Base-by-base conservation (phyloP, 2,329 filamentous ascomycete species). In the Ceratocystis cacaofunesta region DNA sequence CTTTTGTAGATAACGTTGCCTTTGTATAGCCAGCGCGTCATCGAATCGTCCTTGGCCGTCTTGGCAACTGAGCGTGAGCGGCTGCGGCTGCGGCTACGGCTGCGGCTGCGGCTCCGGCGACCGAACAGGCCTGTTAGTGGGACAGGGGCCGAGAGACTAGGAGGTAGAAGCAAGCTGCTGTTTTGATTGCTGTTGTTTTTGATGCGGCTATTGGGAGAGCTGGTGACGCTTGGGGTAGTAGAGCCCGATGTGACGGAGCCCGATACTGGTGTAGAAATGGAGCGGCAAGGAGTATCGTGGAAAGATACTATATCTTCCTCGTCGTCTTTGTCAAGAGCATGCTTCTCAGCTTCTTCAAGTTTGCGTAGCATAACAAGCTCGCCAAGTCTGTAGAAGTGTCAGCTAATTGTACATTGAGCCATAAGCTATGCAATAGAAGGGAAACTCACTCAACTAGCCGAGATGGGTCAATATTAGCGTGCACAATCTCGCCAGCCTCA, bases 401-500 rank as follows among this genome's bases (percentile, higher is more conserved):
- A 25, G 50, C 8, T 15, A 15, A 8, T 2, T 41, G 36, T 41
- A 15, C 36, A 41, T 41, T 12, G 12, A 41, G 36, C 10, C 36
- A 41, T 12, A 5, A 41, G 8, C 36, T 41, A 15, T 12, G 12
- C 36, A 41, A 41, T 41, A 41, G 4, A 25, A 15, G 12, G 22
- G 5, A 5, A 5, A 77, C 81, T 74, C 72, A 84, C 82, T 96
- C 92, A 0, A 96, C 89, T 2, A 96, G 81, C 70, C 95, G 87
- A 58, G 85, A 81, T 0, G 89, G 85, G 25, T 79, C 79, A 32
- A 96, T 77, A 0, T 85, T 85, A 0, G 90, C 89, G 69, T 90
- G 84, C 8, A 95, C 87, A 61, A 97, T 79, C 76, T 97, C 92
- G 0, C 92, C 92, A 0, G 92, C 88, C 72, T 96, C 90, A 70